A percentile compares a stretch with the other conserved stretches of the same genome.
Conservation (phyloP, 2,329 filamentous ascomycete genomes). For the Pseudocercospora macadamiae region DNA sequence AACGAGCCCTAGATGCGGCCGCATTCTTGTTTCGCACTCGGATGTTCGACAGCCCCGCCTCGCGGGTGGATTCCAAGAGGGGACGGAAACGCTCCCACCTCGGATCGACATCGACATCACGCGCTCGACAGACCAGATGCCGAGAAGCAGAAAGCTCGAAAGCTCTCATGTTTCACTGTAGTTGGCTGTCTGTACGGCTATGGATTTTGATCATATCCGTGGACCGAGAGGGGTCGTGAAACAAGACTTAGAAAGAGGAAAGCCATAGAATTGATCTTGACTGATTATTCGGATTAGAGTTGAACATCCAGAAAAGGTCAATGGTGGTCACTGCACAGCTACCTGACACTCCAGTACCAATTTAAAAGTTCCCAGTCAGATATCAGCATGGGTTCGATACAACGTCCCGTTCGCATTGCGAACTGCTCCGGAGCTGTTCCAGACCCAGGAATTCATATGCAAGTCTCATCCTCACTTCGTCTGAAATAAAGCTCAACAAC, state of each 20-base stretch:
- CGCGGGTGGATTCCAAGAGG: neutral
- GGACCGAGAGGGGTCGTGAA: neutral
- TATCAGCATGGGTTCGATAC: conserved; percentile 16
- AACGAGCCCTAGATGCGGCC: too few species aligned
- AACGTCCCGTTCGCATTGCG: conserved; percentile 26
- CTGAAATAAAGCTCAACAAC: neutral
- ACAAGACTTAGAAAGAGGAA: too few species aligned
- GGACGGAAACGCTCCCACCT: neutral
- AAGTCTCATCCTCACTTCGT: neutral
- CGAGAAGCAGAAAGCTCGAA: neutral
- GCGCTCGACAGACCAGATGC: neutral
- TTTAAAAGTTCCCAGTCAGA: neutral
- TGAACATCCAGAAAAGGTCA: neutral
- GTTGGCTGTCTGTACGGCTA: neutral
- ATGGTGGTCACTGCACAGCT: neutral
- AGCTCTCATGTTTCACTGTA: too few species aligned
- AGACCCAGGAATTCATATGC: conserved; percentile 33
- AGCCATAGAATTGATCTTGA: too few species aligned
- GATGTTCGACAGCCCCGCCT: neutral
- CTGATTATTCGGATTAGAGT: neutral
- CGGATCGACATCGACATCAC: neutral
- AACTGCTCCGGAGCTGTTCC: conserved; percentile 32
- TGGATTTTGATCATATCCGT: neutral
- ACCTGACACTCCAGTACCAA: too few species aligned
- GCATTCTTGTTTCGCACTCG: too few species aligned